Conservation (phyloP, 805 yeast genomes). For the Citeromyces matritensis region DNA sequence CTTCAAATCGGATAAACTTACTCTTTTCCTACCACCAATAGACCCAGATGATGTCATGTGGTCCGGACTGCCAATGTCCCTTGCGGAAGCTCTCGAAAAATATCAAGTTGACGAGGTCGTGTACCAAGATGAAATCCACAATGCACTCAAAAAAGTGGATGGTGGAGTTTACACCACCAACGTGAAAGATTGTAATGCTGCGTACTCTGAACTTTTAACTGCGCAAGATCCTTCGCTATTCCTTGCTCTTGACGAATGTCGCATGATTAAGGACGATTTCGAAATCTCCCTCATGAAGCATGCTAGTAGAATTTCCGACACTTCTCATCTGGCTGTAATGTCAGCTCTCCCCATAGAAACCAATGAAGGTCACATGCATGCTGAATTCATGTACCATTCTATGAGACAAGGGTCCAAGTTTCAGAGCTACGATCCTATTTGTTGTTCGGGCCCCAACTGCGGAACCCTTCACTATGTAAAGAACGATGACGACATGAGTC, state of each 20-base stretch:
- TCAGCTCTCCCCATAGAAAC: constrained; percentile 77
- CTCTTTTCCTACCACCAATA: constrained; percentile 67
- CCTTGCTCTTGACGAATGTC: constrained; percentile 75
- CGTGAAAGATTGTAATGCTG: constrained; percentile 15
- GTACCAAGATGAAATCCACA: constrained; percentile 35
- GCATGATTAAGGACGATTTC: constrained; percentile 71
- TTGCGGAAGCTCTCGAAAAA: constrained; percentile 44
- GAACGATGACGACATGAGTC: constrained; percentile 51
- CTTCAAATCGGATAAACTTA: constrained; percentile 34
- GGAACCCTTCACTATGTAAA: constrained; percentile 83
- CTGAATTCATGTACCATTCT: constrained; percentile 89
- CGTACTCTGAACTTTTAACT: constrained; percentile 18
- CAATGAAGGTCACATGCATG: constrained; percentile 87
- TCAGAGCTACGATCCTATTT: constrained; percentile 88
- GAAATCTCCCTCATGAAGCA: constrained; percentile 66
- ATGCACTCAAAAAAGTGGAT: constrained; percentile 14
- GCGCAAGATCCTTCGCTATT: constrained; percentile 33
- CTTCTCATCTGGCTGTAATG: constrained; percentile 85
- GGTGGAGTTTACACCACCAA: constrained; percentile 37
- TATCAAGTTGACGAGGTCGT: constrained; percentile 78
- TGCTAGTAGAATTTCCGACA: constrained; percentile 78
- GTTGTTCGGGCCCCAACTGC: constrained; percentile 87
- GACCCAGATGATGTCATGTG: constrained; percentile 90
- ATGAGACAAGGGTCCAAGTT: constrained; percentile 85
- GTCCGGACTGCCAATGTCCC: constrained; percentile 76